Percentiles rank a stretch among this genome's conserved stretches.
Evolutionary conservation across 352 stramenopile genomes (phyloP).

Genomic region (Phytophthora cryptogea): DNA sequence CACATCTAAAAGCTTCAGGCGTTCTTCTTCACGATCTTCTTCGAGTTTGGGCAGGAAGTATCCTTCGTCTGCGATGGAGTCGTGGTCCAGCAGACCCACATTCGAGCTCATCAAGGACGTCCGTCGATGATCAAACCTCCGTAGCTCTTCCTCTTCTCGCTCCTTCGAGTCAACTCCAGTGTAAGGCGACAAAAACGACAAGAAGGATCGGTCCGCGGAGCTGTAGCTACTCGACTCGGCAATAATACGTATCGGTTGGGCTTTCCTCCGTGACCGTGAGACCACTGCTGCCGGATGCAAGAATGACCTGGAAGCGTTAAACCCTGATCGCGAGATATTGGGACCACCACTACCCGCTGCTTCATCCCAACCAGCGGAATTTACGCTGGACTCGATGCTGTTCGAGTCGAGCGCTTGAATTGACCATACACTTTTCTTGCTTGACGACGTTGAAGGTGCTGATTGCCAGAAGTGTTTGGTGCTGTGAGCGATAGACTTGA

Average conservation of each 20-base stretch:
- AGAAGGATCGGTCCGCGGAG: slow-evolving; percentile 32
- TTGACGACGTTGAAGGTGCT: slow-evolving; percentile 10
- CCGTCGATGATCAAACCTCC: slow-evolving; percentile 34
- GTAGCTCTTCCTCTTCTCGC: slow-evolving; percentile 32
- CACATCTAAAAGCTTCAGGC: slow-evolving; percentile 53
- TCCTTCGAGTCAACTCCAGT: slow-evolving; percentile 30
- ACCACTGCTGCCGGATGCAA: slow-evolving; percentile 44
- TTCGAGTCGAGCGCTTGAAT: slow-evolving; percentile 21
- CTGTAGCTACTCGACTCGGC: slow-evolving; percentile 52
- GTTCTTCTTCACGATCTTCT: slow-evolving; percentile 39
- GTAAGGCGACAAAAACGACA: slow-evolving; percentile 16
- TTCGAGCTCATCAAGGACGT: slow-evolving; percentile 65
- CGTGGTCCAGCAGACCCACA: slow-evolving; percentile 52
- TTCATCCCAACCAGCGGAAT: slow-evolving; percentile 14
- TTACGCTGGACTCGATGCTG: slow-evolving; percentile 31
- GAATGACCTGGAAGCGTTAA: slow-evolving; percentile 49
- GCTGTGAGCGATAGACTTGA: slow-evolving; percentile 48
- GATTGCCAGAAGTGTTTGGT: slow-evolving; percentile 33
- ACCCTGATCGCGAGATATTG: slow-evolving; percentile 16
- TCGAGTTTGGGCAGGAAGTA: slow-evolving; percentile 55
- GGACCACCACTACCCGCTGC: slow-evolving; percentile 4
- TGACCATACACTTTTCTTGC: slow-evolving; percentile 20
- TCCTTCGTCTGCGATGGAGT: slow-evolving; percentile 39
- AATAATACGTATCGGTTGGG: slow-evolving; percentile 37
- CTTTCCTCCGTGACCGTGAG: slow-evolving; percentile 14